Base-by-base conservation (phyloP, 2,329 filamentous ascomycete species). In the Whalleya microplaca region DNA sequence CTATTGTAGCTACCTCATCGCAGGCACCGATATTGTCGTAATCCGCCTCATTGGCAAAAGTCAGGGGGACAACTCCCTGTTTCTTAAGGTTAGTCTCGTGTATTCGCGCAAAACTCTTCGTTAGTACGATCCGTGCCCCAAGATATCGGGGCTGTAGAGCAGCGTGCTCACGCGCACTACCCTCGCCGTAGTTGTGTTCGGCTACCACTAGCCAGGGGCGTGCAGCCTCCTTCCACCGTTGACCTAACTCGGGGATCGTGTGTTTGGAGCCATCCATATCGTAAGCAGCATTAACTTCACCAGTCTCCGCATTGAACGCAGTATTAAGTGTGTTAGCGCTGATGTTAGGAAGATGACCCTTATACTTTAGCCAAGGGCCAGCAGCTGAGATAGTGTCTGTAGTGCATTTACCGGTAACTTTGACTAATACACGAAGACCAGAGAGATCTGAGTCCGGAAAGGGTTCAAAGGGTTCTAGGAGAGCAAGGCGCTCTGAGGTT, bases 351-450 rank as follows among this genome's bases (percentile, higher is more conserved):
- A 99, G 85, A 76, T 99, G 95, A 61, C 95, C 95, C 82, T 98
- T 98, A 86, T 98, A 99, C 78, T 98, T 98, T 66, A 99, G 85
- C 94, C 94, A 98, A 16, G 94, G 94, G 5, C 94, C 94, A 1
- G 94, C 94, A 32, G 94, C 94, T 40, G 93, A 98, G 76, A 99
- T 99, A 67, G 95, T 98, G 77, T 99, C 95, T 43, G 95, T 99
- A 55, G 95, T 99, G 82, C 95, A 99, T 79, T 99, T 96, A 63
- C 95, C 95, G 62, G 93, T 90, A 63, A 98, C 90, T 79, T 98
- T 98, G 81, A 96, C 94, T 16, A 99, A 88, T 18, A 99, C 92
- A 49, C 87, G 87, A 46, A 99, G 85, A 23, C 85, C 87, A 42
- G 82, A 79, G 27, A 98, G 84, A 51, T 99, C 93, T 1, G 80